These are phyloP conservation scores for Tricholoma furcatifolium DNA, from an alignment of 768 basidiomycete genomes.

Conservation along the genomic window DNA sequence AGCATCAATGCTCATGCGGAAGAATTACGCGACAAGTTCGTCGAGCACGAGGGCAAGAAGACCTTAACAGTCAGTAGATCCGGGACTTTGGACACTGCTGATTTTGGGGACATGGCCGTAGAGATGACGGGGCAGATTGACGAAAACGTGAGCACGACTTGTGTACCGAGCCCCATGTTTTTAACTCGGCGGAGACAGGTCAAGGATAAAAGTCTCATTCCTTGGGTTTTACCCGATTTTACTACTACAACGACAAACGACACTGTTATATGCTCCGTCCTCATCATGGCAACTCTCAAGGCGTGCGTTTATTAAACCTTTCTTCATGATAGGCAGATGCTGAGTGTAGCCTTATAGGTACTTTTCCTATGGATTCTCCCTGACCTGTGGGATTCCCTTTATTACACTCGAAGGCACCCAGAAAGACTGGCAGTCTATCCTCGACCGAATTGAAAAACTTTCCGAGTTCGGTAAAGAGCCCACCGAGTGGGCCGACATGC, in stretches of 20 bases:
- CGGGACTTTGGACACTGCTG: slow-evolving; percentile 20
- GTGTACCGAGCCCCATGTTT: background rate
- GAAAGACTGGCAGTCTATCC: slow-evolving; percentile 22
- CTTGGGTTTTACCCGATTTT: slow-evolving; percentile 1
- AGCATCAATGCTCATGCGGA: slow-evolving; percentile 28
- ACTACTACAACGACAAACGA: slow-evolving; percentile 4
- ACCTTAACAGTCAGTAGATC: slow-evolving; percentile 21
- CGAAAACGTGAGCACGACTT: background rate
- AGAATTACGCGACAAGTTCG: slow-evolving; percentile 31
- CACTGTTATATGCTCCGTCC: slow-evolving; percentile 7
- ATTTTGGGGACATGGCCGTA: slow-evolving; percentile 29
- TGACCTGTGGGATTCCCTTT: slow-evolving; percentile 21
- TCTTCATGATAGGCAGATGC: too few relatives aligned
- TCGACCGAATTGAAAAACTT: slow-evolving; percentile 21
- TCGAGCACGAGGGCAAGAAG: slow-evolving; percentile 31
- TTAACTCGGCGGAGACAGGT: background rate
- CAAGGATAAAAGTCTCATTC: background rate
- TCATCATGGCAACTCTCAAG: slow-evolving; percentile 8
- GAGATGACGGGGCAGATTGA: slow-evolving; percentile 19
- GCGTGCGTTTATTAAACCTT: background rate
- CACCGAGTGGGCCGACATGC: slow-evolving; percentile 17
- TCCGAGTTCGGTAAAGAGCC: slow-evolving; percentile 21
- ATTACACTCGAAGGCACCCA: slow-evolving; percentile 22
- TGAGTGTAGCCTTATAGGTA: slow-evolving; percentile 7
- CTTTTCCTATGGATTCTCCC: slow-evolving; percentile 13